Evolutionary conservation across 805 yeast species (phyloP).

Genomic region (Candida methanosorbosa): DNA sequence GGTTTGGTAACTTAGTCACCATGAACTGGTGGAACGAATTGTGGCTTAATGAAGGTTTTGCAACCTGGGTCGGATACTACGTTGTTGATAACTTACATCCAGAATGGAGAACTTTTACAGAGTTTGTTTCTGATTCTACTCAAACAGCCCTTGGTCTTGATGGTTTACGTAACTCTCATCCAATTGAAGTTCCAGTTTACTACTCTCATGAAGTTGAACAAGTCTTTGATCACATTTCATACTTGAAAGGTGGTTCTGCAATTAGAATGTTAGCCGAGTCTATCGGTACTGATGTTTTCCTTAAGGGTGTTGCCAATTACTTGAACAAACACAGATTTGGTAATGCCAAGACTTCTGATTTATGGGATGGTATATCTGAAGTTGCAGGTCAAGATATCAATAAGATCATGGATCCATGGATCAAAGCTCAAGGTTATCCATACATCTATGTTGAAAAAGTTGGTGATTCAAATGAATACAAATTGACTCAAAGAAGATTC

Average conservation of each 20-base stretch:
- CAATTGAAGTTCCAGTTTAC: conserved; percentile 78
- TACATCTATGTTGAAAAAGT: conserved; percentile 40
- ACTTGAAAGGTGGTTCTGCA: conserved; percentile 72
- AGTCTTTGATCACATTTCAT: conserved; percentile 77
- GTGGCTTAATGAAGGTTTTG: conserved; percentile 88
- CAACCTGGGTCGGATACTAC: conserved; percentile 76
- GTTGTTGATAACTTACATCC: conserved; percentile 67
- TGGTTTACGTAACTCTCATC: conserved; percentile 63
- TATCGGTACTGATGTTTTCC: conserved; percentile 61
- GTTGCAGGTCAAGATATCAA: conserved; percentile 60
- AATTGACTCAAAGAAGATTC: conserved; percentile 51
- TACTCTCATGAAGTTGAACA: conserved; percentile 77
- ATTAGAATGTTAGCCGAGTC: conserved; percentile 68
- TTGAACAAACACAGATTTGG: conserved; percentile 54
- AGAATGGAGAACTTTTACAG: conserved; percentile 71
- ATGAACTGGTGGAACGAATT: conserved; percentile 94
- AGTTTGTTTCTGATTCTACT: conserved; percentile 46
- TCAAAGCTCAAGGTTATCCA: conserved; percentile 68
- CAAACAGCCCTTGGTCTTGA: conserved; percentile 47
- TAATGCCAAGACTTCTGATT: conserved; percentile 66
- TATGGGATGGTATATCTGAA: conserved; percentile 60
- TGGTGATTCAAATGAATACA: conserved; percentile 16
- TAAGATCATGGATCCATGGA: conserved; percentile 64
- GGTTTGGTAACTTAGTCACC: conserved; percentile 87
- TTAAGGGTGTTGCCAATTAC: conserved; percentile 67